Base-by-base conservation (phyloP, 768 basidiomycete species). In the Hygrocybe punicea region DNA sequence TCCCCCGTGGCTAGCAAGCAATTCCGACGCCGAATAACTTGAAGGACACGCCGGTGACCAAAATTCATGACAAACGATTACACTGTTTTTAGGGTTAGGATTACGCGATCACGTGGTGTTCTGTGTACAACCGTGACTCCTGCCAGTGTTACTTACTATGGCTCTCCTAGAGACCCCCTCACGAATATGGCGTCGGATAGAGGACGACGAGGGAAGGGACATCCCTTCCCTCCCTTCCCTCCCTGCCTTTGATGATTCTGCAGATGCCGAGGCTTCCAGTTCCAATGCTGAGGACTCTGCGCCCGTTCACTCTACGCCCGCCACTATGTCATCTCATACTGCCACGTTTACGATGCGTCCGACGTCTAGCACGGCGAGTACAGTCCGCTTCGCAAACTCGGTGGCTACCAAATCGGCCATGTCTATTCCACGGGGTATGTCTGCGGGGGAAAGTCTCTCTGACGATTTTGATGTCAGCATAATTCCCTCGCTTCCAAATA, bases 141-240 rank as follows among this genome's bases (percentile, higher is more conserved):
- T 6, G n/a, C 9, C 36, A 39, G 10, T 39, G 36, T 39, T 9
- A 39, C 36, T n/a, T n/a, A n/a, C n/a, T n/a, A 51, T 51, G 49
- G 77, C 77, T 14, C 70, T 82, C 72, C 76, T 84, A 8, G 91
- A 93, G 71, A 93, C 91, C 14, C 91, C 91, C 0, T 93, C 91
- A 23, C 79, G 90, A 44, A 85, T 93, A 65, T 89, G 86, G 87
- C 81, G 91, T 25, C 81, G 91, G 46, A 91, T 93, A 51, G 84
- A 93, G 69, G 85, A 81, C 0, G 75, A 81, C n/a, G 86, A 91
- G 62, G 82, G 84, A 58, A 71, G 76, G 60, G 89, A 91, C 60
- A 87, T 92, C 77, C 87, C 91, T 9, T 93, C 91, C 29, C 75
- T 93, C 2, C 91, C 91, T 2, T 89, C 89, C 3, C 70, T 92